Base-by-base conservation (phyloP, 129 eudicot species). In the Centrapalus pauciflorus region DNA sequence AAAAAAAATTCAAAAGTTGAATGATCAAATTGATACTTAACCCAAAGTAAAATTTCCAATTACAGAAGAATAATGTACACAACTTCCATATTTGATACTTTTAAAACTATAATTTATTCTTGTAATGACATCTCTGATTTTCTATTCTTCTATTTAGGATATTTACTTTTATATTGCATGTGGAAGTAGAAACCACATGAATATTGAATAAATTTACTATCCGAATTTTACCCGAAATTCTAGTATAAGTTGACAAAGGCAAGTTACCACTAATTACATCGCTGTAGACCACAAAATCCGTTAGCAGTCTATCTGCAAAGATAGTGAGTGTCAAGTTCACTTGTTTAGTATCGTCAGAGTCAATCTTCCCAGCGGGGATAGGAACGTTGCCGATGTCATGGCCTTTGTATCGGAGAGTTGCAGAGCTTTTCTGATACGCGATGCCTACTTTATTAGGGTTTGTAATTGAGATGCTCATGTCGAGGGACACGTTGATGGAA, bases 391-490 rank as follows among this genome's bases (percentile, higher is more conserved):
- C 98, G 13, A 92, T 80, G 3, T 74, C 89, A 20, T 33, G 50
- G 2, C 84, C 85, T n/a, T 76, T 60, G 72, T 79, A 87, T 8
- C 66, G 69, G 25, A 92, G 49, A n/a, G 61, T 35, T 0, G 88
- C 81, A 0, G 85, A 76, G 56, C 76, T 66, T 11, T 68, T 33
- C 29, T 24, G 13, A 82, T 79, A 93, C 52, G 49, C 74, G 78
- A 93, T 70, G 0, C 83, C 83, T 7, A 89, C 80, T 30, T 73
- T 73, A 81, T 93, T 93, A 1, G 95, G 98, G 78, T 93, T 93
- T 16, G 48, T 67, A 12, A 93, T 56, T 59, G 86, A 30, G 34
- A 93, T 20, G 13, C 16, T 13, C 13, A 79, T 64, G 72, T 71
- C 75, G 3, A 89, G 70, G 24, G 84, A 79, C 72, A 86, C 37